Base-by-base conservation (phyloP, 1,284 basidiomycete genomes). In the Apiotrichum laibachii region DNA sequence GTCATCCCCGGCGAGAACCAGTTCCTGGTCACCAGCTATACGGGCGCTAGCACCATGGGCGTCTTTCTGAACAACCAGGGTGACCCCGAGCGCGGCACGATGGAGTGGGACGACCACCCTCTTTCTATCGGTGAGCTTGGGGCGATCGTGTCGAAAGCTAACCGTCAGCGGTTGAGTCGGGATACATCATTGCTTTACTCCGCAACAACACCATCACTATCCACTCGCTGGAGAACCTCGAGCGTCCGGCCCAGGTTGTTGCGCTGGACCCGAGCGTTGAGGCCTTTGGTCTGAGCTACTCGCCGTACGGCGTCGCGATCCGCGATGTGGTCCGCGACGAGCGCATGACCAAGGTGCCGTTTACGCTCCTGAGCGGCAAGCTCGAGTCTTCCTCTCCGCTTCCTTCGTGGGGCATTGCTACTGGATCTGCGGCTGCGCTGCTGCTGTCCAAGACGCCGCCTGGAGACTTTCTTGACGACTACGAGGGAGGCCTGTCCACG, bases 11-110 rank as follows among this genome's bases (percentile, higher is more conserved):
- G 83, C 35, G 84, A 85, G 47, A 84, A 84, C 67, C 92, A 95
- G 74, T 95, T 92, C 53, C 65, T 82, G 39, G 72, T 81, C 10
- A 78, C 79, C 6, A 78, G 75, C 55, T 78, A 67, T 54, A 90
- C 86, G 0, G 91, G 89, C 10, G 63, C 65, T 1, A 85, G 82
- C 58, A 88, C 89, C 0, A 81, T 95, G 56, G 92, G 92, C 0
- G 79, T 95, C 1, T 95, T 96, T 71, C 81, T 95, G 62, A 90
- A 84, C 31, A 85, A 86, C 0, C 83, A 86, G 13, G 92, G 91
- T 1, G 91, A 94, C 73, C 91, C 92, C 13, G 88, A 91, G 11
- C 83, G 92, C 47, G 91, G 91, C 1, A 93, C 92, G 2, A 79
- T 95, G 37, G 85, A 92, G 71, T 95, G 90, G 90, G 81, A 84